These are phyloP conservation scores for Borovskyia barvae DNA, from an alignment of 208 protist genomes.

Conservation along the genomic window DNA sequence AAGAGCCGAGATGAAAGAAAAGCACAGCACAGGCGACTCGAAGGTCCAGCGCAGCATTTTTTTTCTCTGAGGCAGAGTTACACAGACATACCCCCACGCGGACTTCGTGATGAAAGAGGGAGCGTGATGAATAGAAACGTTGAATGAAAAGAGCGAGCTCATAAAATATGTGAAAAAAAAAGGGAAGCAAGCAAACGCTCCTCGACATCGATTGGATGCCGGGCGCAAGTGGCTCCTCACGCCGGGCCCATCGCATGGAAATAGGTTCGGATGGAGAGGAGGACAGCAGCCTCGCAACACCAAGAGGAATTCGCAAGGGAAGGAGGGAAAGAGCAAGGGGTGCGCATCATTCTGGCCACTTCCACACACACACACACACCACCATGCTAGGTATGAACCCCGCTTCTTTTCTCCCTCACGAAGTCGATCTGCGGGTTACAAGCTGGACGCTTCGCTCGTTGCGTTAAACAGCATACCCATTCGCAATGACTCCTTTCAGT, in stretches of 20 bases:
- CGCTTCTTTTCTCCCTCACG: neutral
- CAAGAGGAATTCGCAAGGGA: constrained; percentile 8
- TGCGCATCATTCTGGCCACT: no score
- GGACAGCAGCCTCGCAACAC: neutral
- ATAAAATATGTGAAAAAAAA: constrained; percentile 16
- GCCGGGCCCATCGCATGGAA: no score
- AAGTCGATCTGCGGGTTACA: no score
- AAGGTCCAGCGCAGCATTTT: neutral
- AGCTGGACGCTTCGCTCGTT: no score
- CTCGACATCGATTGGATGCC: no score
- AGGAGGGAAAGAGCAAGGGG: neutral
- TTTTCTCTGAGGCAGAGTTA: no score
- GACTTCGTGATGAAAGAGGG: no score
- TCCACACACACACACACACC: neutral
- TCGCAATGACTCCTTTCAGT: constrained; percentile 24
- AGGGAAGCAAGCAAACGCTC: constrained; percentile 2
- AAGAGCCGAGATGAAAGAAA: neutral
- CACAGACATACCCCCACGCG: no score
- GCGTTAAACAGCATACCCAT: neutral
- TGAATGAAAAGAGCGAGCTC: neutral
- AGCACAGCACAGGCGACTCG: neutral
- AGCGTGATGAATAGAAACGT: neutral
- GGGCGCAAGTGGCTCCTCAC: no score
- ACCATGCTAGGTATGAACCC: no score
- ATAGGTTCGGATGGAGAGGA: no score